Conservation (phyloP, 345 rosid genomes). For the Toxicodendron radicans region DNA sequence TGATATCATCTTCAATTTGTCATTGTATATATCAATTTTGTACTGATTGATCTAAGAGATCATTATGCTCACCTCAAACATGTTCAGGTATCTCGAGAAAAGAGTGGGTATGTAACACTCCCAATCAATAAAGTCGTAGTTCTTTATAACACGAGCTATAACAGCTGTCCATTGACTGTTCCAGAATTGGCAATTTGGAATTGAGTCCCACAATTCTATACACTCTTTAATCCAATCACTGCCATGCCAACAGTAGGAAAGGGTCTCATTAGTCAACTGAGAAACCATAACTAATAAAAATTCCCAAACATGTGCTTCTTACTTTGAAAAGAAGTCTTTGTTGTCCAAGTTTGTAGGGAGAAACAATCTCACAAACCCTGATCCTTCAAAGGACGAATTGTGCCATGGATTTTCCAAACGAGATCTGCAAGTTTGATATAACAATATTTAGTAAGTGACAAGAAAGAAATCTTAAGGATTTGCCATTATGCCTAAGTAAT, state of each 20-base stretch:
- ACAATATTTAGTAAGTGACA: slow-evolving; percentile 14
- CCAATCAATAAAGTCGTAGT: slow-evolving; percentile 72
- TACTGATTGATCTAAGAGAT: neutral
- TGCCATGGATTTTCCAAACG: slow-evolving; percentile 98
- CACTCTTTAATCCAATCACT: slow-evolving; percentile 78
- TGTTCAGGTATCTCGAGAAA: slow-evolving; percentile 78
- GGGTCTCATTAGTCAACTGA: slow-evolving; percentile 11
- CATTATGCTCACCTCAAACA: slow-evolving; percentile 85
- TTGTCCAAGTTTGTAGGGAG: slow-evolving; percentile 88
- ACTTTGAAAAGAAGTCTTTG: slow-evolving; percentile 85
- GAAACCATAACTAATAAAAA: slow-evolving; percentile 13
- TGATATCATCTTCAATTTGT: neutral
- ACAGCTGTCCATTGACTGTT: slow-evolving; percentile 95
- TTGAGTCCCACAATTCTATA: slow-evolving; percentile 79
- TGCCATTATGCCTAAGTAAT: slow-evolving; percentile 6
- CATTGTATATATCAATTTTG: neutral
- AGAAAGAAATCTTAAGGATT: neutral
- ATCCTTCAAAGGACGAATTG: slow-evolving; percentile 92
- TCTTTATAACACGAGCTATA: slow-evolving; percentile 82
- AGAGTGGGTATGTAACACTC: slow-evolving; percentile 74
- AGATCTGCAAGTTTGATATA: slow-evolving; percentile 50
- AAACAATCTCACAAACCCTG: slow-evolving; percentile 92
- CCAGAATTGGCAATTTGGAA: slow-evolving; percentile 98
- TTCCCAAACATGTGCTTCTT: slow-evolving; percentile 35
- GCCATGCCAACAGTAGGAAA: slow-evolving; percentile 33